A percentile compares a stretch with the other conserved stretches of the same genome.
These are phyloP conservation scores for Juncus inflexus DNA, from an alignment of 176 grass and related monocot species.

Conservation along the genomic window DNA sequence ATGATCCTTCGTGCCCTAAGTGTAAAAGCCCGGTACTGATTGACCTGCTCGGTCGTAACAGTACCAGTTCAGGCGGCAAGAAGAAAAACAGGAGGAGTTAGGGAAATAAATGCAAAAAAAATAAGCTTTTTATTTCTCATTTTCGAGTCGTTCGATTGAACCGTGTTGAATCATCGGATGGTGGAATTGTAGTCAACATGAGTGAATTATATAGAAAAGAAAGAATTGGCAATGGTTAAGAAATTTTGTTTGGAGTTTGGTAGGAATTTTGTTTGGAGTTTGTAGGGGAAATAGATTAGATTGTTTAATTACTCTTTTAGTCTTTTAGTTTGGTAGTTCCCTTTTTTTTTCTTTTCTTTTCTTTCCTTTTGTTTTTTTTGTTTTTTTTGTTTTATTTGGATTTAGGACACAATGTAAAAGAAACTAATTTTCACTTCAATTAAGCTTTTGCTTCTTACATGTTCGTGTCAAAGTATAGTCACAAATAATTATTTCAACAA, in stretches of 20 bases:
- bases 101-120: not conserved
- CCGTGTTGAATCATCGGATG: too few relatives aligned
- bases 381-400: not conserved
- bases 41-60: conserved; percentile 23
- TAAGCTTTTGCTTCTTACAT: conserved; percentile 6
- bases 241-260: too few relatives aligned
- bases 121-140: conserved; percentile 15
- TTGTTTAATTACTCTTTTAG: conserved; percentile 14
- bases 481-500: too few relatives aligned
- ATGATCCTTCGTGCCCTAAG: conserved; percentile 38
- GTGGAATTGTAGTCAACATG: not conserved
- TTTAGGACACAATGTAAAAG: conserved; percentile 29
- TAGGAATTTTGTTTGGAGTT: too few relatives aligned
- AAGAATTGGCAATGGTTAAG: not conserved
- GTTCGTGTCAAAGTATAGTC: not conserved
- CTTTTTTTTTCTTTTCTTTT: conserved; percentile 6
- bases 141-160: not conserved
- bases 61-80: not conserved
- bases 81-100: conserved; percentile 38
- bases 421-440: conserved; percentile 24
- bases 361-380: conserved; percentile 5
- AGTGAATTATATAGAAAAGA: conserved; percentile 2
- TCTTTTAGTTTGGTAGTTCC: conserved; percentile 17
- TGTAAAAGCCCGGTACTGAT: conserved; percentile 40
- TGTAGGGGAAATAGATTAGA: not conserved